Evolutionary conservation across 2,329 filamentous ascomycete genomes (phyloP).

Genomic region (Colletotrichum australisinense): DNA sequence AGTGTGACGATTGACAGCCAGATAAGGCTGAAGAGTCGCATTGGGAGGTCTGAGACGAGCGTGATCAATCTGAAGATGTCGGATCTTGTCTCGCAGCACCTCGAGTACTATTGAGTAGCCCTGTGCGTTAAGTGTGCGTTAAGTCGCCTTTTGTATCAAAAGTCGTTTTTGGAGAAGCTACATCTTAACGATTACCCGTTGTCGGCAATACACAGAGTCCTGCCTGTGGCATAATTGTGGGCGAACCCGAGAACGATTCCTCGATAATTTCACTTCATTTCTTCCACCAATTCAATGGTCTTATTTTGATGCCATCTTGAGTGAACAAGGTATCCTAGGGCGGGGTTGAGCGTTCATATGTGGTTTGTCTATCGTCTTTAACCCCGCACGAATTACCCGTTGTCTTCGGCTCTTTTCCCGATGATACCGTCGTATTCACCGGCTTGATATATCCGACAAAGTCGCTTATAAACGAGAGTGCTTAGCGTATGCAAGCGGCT

Average conservation of each 20-base stretch:
- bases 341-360: not conserved
- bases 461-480: not conserved
- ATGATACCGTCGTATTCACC: not conserved
- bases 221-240: not conserved
- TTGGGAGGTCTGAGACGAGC: not conserved
- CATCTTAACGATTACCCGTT: not conserved
- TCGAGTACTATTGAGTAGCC: too few species aligned
- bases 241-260: constrained; percentile 16
- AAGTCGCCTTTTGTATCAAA: too few species aligned
- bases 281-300: constrained; percentile 20
- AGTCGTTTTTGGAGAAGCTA: too few species aligned
- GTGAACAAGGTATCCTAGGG: not conserved
- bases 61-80: too few species aligned
- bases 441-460: not conserved
- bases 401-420: not conserved
- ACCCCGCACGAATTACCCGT: not conserved
- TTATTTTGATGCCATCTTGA: not conserved
- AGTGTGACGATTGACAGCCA: constrained; percentile 13
- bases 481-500: not conserved
- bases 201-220: not conserved
- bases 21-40: constrained; percentile 13
- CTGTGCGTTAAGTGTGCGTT: too few species aligned
- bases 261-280: not conserved
- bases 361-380: not conserved
- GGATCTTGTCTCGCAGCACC: too few species aligned